These are phyloP conservation scores for Ceriops tagal DNA, from an alignment of 345 rosid genomes.

Conservation along the genomic window DNA sequence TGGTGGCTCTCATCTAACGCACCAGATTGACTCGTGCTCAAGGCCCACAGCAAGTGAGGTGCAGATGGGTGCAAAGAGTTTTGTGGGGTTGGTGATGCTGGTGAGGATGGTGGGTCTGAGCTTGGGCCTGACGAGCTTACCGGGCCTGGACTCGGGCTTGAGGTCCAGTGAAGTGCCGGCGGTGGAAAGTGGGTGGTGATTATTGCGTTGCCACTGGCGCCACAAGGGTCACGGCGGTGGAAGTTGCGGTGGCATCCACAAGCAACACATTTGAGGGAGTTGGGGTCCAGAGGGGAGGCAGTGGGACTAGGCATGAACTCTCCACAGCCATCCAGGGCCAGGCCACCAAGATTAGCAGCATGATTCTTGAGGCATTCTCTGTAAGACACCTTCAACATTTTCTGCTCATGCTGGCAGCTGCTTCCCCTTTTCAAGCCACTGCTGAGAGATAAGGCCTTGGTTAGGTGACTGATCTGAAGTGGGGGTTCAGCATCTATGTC, in stretches of 20 bases:
- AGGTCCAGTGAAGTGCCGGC: conserved; percentile 22
- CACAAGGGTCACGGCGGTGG: conserved; percentile 62
- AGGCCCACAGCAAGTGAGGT: conserved; percentile 52
- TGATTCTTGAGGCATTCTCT: conserved; percentile 79
- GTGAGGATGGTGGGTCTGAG: conserved; percentile 24
- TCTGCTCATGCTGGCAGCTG: not conserved
- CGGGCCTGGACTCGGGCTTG: conserved; percentile 34
- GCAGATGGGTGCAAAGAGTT: conserved; percentile 60
- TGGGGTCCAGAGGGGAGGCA: conserved; percentile 37
- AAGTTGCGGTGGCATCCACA: conserved; percentile 95
- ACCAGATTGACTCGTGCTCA: conserved; percentile 41
- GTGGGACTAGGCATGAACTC: conserved; percentile 63
- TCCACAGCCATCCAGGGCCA: conserved; percentile 81
- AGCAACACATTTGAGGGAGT: conserved; percentile 67
- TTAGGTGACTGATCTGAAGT: conserved; percentile 19
- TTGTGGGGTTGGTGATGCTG: conserved; percentile 58
- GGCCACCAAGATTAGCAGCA: conserved; percentile 69
- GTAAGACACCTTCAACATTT: conserved; percentile 55
- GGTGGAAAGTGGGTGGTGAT: conserved; percentile 15
- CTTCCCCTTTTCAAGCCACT: conserved; percentile 11
- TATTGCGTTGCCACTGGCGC: not conserved
- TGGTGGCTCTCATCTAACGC: conserved; percentile 32
- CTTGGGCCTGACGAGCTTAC: conserved; percentile 30
- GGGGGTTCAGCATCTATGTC: conserved; percentile 25
- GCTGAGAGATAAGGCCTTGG: conserved; percentile 18